Conservation (phyloP, 257 asterid genomes). For the Plantago elongata region DNA sequence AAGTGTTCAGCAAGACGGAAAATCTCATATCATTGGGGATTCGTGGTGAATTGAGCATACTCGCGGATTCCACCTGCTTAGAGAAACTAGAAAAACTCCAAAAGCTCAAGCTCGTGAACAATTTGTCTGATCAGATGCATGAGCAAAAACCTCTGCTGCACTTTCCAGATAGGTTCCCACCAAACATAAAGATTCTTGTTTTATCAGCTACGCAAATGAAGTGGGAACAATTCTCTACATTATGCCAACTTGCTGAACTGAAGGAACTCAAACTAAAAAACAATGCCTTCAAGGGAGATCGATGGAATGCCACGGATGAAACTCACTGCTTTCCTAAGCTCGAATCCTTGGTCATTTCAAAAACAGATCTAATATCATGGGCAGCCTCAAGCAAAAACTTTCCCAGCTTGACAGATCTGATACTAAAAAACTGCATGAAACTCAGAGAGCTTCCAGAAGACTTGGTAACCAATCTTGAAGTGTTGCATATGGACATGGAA, state of each 20-base stretch:
- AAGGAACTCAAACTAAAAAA: slow-evolving; percentile 5
- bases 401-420: not conserved
- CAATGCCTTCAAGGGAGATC: not conserved
- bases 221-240: not conserved
- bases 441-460: not conserved
- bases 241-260: not conserved
- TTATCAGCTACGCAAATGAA: not conserved
- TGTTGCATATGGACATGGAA: not conserved
- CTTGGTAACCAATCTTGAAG: not conserved
- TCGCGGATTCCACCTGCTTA: not conserved
- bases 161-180: not conserved
- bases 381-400: not conserved
- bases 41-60: not conserved
- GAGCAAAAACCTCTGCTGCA: not conserved
- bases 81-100: not conserved
- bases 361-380: not conserved
- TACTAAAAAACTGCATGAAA: not conserved
- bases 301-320: not conserved
- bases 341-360: not conserved
- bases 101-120: not conserved
- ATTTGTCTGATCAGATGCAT: not conserved
- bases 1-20: not conserved
- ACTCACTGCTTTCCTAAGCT: too few species aligned
- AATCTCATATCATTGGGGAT: not conserved
- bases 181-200: not conserved